Conservation (phyloP, 768 basidiomycete genomes). For the Suillus subalutaceus region DNA sequence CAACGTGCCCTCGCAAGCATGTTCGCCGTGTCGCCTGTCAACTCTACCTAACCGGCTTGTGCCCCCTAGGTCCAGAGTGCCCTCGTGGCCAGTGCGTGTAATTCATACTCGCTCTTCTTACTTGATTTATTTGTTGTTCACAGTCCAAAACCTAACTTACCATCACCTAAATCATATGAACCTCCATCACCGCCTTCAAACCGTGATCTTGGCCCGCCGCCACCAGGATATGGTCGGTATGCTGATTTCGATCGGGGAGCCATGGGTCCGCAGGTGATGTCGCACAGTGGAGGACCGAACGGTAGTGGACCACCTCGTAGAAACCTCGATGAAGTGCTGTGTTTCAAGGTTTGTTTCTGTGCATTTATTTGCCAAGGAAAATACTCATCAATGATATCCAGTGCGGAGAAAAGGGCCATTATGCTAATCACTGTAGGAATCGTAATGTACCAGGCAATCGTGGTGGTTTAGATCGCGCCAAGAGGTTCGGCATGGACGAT, state of each 20-base stretch:
- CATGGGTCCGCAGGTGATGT: conserved; percentile 35
- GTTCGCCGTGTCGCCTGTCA: conserved; percentile 91
- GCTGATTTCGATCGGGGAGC: conserved; percentile 68
- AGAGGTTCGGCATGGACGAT: conserved; percentile 33
- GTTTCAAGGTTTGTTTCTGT: conserved; percentile 70
- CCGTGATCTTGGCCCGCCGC: conserved; percentile 86
- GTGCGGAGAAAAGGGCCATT: conserved; percentile 94
- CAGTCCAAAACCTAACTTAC: conserved; percentile 80
- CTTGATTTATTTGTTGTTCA: conserved; percentile 15
- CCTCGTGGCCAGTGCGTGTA: conserved; percentile 81
- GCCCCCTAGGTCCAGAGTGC: conserved; percentile 88
- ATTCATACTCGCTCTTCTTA: conserved; percentile 6
- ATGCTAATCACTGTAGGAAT: conserved; percentile 92
- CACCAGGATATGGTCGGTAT: conserved; percentile 87
- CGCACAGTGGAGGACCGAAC: conserved; percentile 31
- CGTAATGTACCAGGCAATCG: conserved; percentile 90
- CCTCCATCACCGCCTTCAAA: conserved; percentile 75
- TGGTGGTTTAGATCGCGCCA: conserved; percentile 70
- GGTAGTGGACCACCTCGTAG: conserved; percentile 52
- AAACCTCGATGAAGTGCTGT: conserved; percentile 82
- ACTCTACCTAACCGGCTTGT: conserved; percentile 89
- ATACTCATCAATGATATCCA: conserved; percentile 30
- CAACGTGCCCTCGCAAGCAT: conserved; percentile 89
- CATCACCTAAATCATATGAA: conserved; percentile 73
- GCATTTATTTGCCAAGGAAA: conserved; percentile 10